Base-by-base conservation (phyloP, 2,329 filamentous ascomycete genomes). In the Ophiostoma novo-ulmi region DNA sequence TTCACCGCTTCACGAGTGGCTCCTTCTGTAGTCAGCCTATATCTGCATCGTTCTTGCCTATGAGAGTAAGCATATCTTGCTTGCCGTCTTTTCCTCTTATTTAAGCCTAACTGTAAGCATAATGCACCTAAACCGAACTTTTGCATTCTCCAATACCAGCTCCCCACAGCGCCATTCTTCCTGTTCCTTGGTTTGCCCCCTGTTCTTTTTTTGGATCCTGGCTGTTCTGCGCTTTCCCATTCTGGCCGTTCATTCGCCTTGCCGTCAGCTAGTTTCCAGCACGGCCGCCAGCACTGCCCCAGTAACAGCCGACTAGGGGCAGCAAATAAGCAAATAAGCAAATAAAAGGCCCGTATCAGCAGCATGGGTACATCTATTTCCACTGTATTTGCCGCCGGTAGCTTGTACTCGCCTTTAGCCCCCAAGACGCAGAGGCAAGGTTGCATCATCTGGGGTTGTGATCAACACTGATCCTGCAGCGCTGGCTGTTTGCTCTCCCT, bases 171-270 rank as follows among this genome's bases (percentile, higher is more conserved):
- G 52, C 52, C 52, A 58, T 58, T 58, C 52, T 58, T 58, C n/a
- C 52, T 58, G 52, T 58, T 58, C 52, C 58, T 63, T 63, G 58
- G 58, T 26, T 63, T 35, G 58, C 26, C 26, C 58, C 26, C 58
- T 63, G 26, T 63, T 31, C 58, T 63, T 63, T 35, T 63, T 63
- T 63, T 63, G 58, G 58, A 63, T 63, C 22, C 58, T 63, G 58
- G 55, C 55, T 35, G 22, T 10, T 8, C 48, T 55, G 48, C 8
- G 7, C 48, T 55, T 22, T 55, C 48, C 48, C 20, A n/a, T 55
- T 22, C 48, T 55, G 48, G 52, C 22, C 31, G 31, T n/a, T 38
- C 35, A n/a, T 64, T 36, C 64, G 36, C 36, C n/a, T 41, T 20
- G 61, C 31, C 58, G 14, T 38, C 17, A 35, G 11, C 61, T 31